phyloP scores from a whole-genome alignment of 2,329 filamentous ascomycete genomes.

The Chrysoporthe austroafricana region DNA sequence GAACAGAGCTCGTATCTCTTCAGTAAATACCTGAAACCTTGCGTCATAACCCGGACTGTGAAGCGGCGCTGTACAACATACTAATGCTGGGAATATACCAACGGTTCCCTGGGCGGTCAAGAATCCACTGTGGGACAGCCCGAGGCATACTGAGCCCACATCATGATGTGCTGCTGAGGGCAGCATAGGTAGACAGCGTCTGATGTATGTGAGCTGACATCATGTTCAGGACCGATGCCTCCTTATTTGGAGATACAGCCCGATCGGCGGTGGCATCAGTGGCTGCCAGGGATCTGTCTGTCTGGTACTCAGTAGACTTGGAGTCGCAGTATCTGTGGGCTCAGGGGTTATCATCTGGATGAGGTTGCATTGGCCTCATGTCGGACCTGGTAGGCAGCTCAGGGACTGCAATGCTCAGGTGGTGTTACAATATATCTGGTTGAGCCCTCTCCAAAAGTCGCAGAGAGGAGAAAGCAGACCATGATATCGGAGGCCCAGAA shows the following conservation, averaged over 20 bases:
- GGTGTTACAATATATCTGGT: background rate
- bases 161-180: too few species aligned
- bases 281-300: background rate
- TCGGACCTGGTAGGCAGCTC: background rate
- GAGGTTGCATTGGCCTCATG: background rate
- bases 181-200: background rate
- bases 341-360: background rate
- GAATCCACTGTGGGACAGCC: too few species aligned
- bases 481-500: background rate
- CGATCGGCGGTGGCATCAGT: background rate
- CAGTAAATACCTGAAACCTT: too few species aligned
- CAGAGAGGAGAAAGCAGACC: background rate
- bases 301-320: background rate
- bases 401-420: background rate
- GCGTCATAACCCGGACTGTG: too few species aligned
- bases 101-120: too few species aligned
- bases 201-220: background rate
- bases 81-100: too few species aligned
- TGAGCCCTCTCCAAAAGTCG: too few species aligned
- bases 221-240: background rate
- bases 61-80: too few species aligned
- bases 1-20: too few species aligned
- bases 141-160: too few species aligned
- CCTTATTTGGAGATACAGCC: background rate
- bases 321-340: background rate